Base-by-base conservation (phyloP, 305 asterid genomes). In the Solanum aculeatissimum region DNA sequence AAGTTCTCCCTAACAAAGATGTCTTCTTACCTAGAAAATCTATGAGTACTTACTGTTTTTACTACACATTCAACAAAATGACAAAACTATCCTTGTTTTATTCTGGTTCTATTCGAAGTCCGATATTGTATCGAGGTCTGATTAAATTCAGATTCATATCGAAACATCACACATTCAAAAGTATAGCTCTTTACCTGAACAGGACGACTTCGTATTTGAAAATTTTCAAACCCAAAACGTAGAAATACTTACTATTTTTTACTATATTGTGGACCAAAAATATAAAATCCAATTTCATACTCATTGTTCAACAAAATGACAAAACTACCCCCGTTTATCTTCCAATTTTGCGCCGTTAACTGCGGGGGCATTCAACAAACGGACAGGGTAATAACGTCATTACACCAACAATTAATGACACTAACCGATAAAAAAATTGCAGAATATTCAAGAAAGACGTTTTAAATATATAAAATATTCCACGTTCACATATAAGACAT, bases 281-380 rank as follows among this genome's bases (percentile, higher is more conserved):
- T 12, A 25, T 7, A 23, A 47, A 74, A 25, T 74, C 14, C 62
- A 29, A 49, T 9, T 49, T 23, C 2, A 2, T 14, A 35, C 42
- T 4, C 23, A 40, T 75, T 47, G 11, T 84, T 27, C 19, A 13
- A 55, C 21, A 38, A 91, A 90, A 91, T 77, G 93, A 89, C 94
- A 89, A 88, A 90, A 84, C 88, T 86, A 89, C 93, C 92, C 87
- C 92, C 87, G 72, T 62, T 51, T 42, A 72, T 83, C 83, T 68
- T 80, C 89, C 89, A 51, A 83, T 49, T 75, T 63, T 84, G 58
- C 66, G 91, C 88, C 90, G 86, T 13, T 80, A 66, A 66, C 85
- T 87, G 82, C 92, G 91, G 92, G 81, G 38, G 57, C 6, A 51
- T 74, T 83, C 83, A 45, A 25, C 86, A 35, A 66, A 84, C 77